Evolutionary conservation across 306 rosid genomes (phyloP).

Genomic region (Fragaria vesca): DNA sequence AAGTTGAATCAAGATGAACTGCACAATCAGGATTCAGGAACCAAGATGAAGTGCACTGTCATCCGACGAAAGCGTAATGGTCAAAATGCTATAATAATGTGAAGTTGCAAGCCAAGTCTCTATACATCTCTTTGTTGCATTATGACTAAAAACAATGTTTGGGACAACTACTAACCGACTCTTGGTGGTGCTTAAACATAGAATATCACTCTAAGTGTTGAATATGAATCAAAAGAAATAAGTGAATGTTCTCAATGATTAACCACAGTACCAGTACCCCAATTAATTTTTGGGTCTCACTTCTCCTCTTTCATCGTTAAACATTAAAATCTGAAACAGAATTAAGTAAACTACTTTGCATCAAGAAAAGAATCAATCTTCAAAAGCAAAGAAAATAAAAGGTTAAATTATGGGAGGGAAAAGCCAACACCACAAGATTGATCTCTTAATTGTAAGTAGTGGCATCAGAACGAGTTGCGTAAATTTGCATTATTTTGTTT

Average conservation of each 20-base stretch:
- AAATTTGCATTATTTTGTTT: not conserved
- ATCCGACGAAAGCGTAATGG: not conserved
- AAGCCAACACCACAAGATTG: not conserved
- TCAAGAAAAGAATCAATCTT: not conserved
- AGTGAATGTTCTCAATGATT: not conserved
- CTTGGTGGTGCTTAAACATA: not conserved
- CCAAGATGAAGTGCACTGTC: not conserved
- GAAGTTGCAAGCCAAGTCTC: not conserved
- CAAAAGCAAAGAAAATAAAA: not conserved
- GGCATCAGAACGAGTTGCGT: not conserved
- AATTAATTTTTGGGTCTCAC: not conserved
- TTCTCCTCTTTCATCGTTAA: not conserved
- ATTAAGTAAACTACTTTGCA: not conserved
- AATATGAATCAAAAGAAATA: not conserved
- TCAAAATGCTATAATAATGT: not conserved
- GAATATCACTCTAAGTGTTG: too few species aligned
- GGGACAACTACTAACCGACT: too few species aligned
- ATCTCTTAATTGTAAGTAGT: not conserved
- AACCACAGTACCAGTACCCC: not conserved
- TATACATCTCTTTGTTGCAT: not conserved
- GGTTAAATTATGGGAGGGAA: not conserved
- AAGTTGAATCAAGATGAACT: not conserved
- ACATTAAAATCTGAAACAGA: not conserved
- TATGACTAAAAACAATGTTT: too few species aligned
- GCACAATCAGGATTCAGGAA: not conserved